Conservation (phyloP, 2,329 filamentous ascomycete species). For the Aspergillus luchuensis region DNA sequence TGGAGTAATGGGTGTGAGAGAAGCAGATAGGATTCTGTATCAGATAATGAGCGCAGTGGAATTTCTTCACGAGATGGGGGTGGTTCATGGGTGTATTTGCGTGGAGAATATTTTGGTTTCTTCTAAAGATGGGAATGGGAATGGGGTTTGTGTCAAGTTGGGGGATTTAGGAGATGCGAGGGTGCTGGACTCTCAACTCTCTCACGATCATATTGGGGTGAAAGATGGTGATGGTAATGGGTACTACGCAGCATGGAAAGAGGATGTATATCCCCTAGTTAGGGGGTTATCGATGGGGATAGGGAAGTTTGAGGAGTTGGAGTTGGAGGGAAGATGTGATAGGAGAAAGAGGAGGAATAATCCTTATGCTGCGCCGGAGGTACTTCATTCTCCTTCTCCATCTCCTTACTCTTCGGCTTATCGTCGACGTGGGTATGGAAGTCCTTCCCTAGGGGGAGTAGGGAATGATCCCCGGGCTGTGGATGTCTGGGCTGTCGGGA, state of each 20-base stretch:
- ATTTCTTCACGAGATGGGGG: slow-evolving; percentile 77
- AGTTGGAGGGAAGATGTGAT: neutral
- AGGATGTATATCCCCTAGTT: neutral
- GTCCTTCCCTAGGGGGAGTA: too few species aligned
- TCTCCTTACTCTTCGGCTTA: neutral
- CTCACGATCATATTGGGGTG: too few species aligned
- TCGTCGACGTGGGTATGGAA: neutral
- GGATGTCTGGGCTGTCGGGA: slow-evolving; percentile 35
- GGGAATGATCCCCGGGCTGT: slow-evolving; percentile 9
- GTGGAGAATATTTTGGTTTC: slow-evolving; percentile 69
- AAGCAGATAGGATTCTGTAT: slow-evolving; percentile 78
- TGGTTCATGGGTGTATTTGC: slow-evolving; percentile 92
- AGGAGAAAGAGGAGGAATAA: slow-evolving; percentile 62
- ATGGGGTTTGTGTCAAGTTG: slow-evolving; percentile 72
- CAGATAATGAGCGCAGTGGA: slow-evolving; percentile 44
- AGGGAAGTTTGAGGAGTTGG: neutral
- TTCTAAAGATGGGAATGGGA: slow-evolving; percentile 33
- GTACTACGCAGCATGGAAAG: neutral
- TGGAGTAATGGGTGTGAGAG: too few species aligned
- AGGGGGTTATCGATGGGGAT: neutral
- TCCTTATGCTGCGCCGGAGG: slow-evolving; percentile 82
- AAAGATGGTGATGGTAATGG: neutral
- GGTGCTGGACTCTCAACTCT: neutral
- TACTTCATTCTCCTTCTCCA: neutral
- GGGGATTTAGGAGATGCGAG: slow-evolving; percentile 76